Percentiles rank a stretch among this genome's conserved stretches.
These are phyloP conservation scores for Plicaturopsis crispa DNA, from an alignment of 768 basidiomycete species.

Conservation along the genomic window DNA sequence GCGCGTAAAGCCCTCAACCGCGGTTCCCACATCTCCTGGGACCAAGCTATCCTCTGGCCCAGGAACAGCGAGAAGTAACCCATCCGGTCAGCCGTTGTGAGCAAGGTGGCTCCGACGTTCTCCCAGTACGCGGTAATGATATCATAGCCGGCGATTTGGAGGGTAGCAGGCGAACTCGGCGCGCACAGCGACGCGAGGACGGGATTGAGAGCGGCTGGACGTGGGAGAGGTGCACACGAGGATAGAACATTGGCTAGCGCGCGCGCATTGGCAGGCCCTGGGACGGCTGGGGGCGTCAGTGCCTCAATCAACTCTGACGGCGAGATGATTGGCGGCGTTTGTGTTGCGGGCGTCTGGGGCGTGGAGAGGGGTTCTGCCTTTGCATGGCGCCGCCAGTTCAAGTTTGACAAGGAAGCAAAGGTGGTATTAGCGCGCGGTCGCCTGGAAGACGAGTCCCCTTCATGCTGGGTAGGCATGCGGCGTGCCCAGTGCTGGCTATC, in stretches of 20 bases:
- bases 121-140: slow-evolving; percentile 66
- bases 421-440: slow-evolving; percentile 37
- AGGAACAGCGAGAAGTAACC: slow-evolving; percentile 61
- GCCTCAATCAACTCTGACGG: slow-evolving; percentile 41
- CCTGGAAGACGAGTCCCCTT: slow-evolving; percentile 22
- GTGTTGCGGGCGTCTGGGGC: slow-evolving; percentile 17
- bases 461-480: slow-evolving; percentile 16
- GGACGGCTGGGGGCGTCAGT: slow-evolving; percentile 48
- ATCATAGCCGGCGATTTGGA: slow-evolving; percentile 68
- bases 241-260: slow-evolving; percentile 44
- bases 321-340: slow-evolving; percentile 18
- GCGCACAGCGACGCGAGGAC: slow-evolving; percentile 56
- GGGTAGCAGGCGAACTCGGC: slow-evolving; percentile 38
- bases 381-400: slow-evolving; percentile 32
- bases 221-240: slow-evolving; percentile 49
- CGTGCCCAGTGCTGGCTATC: too few relatives aligned
- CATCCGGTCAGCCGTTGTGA: slow-evolving; percentile 51
- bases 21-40: slow-evolving; percentile 61
- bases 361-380: slow-evolving; percentile 18
- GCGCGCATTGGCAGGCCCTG: slow-evolving; percentile 58
- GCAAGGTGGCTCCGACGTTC: slow-evolving; percentile 37
- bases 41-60: slow-evolving; percentile 41
- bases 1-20: slow-evolving; percentile 62
- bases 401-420: slow-evolving; percentile 22
- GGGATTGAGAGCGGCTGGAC: slow-evolving; percentile 43